These are phyloP conservation scores for Rhododendron mucronatum DNA, from an alignment of 148 eudicot genomes.

Conservation along the genomic window DNA sequence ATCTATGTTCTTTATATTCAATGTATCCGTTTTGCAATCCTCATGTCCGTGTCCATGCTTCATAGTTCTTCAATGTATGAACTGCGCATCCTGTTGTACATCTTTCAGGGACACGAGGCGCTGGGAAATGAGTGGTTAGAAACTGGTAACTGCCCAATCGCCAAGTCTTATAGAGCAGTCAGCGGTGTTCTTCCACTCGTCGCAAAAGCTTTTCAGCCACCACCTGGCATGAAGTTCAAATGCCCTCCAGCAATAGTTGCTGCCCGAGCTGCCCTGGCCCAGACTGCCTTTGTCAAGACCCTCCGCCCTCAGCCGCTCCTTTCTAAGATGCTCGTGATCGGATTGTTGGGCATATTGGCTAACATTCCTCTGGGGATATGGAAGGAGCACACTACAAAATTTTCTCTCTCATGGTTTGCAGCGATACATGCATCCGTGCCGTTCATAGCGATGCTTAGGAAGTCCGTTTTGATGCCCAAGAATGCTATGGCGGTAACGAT, in stretches of 20 bases:
- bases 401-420: conserved; percentile 66
- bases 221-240: conserved; percentile 56
- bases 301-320: conserved; percentile 74
- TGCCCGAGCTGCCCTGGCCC: conserved; percentile 79
- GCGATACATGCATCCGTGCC: conserved; percentile 90
- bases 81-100: background rate
- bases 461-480: conserved; percentile 75
- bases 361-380: conserved; percentile 75
- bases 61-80: background rate
- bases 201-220: conserved; percentile 59
- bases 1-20: background rate
- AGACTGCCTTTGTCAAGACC: conserved; percentile 56
- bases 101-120: conserved; percentile 62
- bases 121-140: conserved; percentile 62
- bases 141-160: conserved; percentile 72
- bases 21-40: background rate
- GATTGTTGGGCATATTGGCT: conserved; percentile 62
- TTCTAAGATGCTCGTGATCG: conserved; percentile 56
- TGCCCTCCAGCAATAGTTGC: conserved; percentile 78
- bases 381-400: conserved; percentile 73
- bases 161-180: conserved; percentile 75
- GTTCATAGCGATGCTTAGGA: conserved; percentile 83
- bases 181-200: conserved; percentile 63
- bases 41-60: background rate
- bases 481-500: conserved; percentile 77